These are phyloP conservation scores for Trichosanthes truncata DNA, from an alignment of 306 rosid species.

Conservation along the genomic window DNA sequence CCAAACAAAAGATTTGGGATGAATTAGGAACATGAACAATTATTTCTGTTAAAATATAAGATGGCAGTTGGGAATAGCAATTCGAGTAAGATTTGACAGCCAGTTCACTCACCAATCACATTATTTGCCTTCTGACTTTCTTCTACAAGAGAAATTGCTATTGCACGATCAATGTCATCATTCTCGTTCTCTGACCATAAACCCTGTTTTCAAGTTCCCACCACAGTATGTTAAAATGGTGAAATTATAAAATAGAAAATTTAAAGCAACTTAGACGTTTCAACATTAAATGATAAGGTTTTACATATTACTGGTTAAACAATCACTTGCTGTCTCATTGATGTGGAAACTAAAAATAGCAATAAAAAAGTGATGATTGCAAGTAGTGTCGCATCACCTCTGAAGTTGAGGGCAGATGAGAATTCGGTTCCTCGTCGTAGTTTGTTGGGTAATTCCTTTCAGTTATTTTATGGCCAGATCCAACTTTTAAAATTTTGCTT, in stretches of 20 bases:
- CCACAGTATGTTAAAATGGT: constrained; percentile 14
- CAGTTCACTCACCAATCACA: constrained; percentile 54
- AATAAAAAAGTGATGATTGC: not conserved
- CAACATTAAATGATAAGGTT: not conserved
- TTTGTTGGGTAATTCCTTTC: constrained; percentile 43
- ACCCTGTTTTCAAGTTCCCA: constrained; percentile 53
- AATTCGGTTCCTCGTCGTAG: constrained; percentile 40
- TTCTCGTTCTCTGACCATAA: constrained; percentile 55
- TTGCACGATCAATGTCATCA: constrained; percentile 78
- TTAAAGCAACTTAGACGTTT: not conserved
- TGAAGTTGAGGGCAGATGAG: constrained; percentile 52
- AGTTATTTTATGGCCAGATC: constrained; percentile 10
- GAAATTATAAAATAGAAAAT: constrained; percentile 9
- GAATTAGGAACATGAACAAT: not conserved
- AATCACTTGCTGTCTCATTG: not conserved
- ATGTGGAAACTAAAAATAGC: not conserved
- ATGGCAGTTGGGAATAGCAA: not conserved
- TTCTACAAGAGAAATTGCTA: constrained; percentile 73
- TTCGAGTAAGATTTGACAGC: not conserved
- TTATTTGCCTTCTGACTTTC: constrained; percentile 42
- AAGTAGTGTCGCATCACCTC: constrained; percentile 39
- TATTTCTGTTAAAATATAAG: not conserved
- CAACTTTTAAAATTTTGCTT: constrained; percentile 18
- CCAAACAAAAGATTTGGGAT: not conserved
- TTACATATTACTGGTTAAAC: not conserved